A percentile compares a stretch with the other conserved stretches of the same genome.
Evolutionary conservation across 192 early-diverging fungal species (phyloP).

Genomic region (Coemansia sp.): DNA sequence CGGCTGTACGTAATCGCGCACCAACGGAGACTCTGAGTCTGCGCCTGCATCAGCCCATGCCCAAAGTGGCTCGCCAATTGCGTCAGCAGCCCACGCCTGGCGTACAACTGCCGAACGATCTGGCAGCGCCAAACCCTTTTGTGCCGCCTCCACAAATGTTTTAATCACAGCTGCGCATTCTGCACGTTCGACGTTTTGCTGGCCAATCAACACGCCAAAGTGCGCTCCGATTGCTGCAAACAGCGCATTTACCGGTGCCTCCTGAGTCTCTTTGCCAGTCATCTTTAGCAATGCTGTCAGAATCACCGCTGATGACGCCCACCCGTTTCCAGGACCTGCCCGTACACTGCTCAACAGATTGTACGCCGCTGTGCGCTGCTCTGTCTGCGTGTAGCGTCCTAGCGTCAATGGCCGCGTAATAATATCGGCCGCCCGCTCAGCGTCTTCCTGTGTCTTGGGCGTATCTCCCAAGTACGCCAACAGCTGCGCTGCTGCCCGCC

Average conservation of each 20-base stretch:
- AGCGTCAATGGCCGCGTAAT: conserved; percentile 47
- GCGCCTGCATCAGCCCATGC: not conserved
- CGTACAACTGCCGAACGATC: conserved; percentile 63
- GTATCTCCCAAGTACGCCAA: conserved; percentile 28
- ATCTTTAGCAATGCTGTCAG: conserved; percentile 67
- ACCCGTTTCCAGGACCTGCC: conserved; percentile 26
- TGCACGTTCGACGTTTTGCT: conserved; percentile 11
- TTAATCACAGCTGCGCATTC: conserved; percentile 41
- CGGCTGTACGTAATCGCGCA: conserved; percentile 29
- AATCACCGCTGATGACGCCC: conserved; percentile 49
- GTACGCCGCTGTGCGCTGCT: conserved; percentile 70
- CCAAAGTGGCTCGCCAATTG: conserved; percentile 61
- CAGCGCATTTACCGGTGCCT: conserved; percentile 61
- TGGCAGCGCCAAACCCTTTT: conserved; percentile 57
- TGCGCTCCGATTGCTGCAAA: conserved; percentile 65
- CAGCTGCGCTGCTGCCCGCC: conserved; percentile 23
- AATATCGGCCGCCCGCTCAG: conserved; percentile 14
- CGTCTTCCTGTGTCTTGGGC: conserved; percentile 25
- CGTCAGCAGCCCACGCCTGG: conserved; percentile 63
- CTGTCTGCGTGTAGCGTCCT: conserved; percentile 61
- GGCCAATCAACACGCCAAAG: conserved; percentile 47
- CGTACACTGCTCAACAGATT: conserved; percentile 51
- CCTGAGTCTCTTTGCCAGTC: conserved; percentile 75
- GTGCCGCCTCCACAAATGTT: conserved; percentile 49
- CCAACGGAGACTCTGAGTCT: conserved; percentile 6